Evolutionary conservation across 768 basidiomycete species (phyloP).

Genomic region (Cystobasidium tubakii): DNA sequence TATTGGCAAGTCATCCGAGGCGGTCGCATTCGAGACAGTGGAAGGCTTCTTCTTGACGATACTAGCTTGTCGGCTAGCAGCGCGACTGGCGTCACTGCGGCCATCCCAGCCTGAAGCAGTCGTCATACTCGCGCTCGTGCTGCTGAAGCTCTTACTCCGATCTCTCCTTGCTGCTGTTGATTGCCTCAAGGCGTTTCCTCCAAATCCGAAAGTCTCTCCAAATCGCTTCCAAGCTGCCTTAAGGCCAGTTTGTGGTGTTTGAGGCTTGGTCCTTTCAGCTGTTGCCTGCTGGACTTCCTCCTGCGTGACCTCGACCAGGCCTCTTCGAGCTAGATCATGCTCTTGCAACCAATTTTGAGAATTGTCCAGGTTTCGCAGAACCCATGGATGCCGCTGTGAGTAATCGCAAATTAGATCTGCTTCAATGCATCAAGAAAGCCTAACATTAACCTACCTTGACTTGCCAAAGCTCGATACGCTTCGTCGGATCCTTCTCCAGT

Average conservation of each 20-base stretch:
- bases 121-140: slow-evolving; percentile 37
- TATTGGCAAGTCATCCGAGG: not conserved
- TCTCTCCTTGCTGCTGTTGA: slow-evolving; percentile 30
- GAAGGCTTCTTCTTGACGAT: slow-evolving; percentile 26
- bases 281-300: slow-evolving; percentile 65
- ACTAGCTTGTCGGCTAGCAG: slow-evolving; percentile 40
- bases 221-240: slow-evolving; percentile 45
- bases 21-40: not conserved
- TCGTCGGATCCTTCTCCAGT: slow-evolving; percentile 41
- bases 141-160: slow-evolving; percentile 43
- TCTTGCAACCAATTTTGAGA: slow-evolving; percentile 65
- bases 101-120: slow-evolving; percentile 29
- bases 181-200: not conserved
- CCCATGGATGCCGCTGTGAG: slow-evolving; percentile 52
- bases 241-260: slow-evolving; percentile 35
- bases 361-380: slow-evolving; percentile 52
- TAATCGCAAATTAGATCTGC: too few relatives aligned
- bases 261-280: slow-evolving; percentile 40
- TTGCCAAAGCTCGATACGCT: slow-evolving; percentile 61
- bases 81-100: slow-evolving; percentile 36
- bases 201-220: slow-evolving; percentile 39
- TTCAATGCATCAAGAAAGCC: too few relatives aligned
- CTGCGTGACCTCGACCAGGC: slow-evolving; percentile 61
- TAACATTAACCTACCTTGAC: slow-evolving; percentile 83
- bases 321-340: slow-evolving; percentile 56